Percentiles rank a stretch among this genome's conserved stretches.
Conservation (phyloP, 257 asterid species). For the Capsicum pubescens region DNA sequence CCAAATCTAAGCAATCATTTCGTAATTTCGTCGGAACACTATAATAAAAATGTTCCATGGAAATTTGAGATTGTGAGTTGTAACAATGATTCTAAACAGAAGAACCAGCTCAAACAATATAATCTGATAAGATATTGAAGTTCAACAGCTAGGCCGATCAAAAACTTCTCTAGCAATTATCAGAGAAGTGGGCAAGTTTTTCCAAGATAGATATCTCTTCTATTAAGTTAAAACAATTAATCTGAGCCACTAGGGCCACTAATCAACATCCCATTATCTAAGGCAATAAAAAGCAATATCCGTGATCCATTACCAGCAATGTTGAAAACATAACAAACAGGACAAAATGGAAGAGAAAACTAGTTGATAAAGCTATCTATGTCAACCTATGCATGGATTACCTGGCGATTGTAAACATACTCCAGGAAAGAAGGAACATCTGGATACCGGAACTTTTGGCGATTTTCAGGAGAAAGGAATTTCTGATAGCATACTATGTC, state of each 20-base stretch:
- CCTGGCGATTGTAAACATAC: constrained; percentile 97
- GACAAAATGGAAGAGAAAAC: constrained; percentile 7
- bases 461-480: constrained; percentile 59
- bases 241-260: not conserved
- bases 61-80: not conserved
- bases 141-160: not conserved
- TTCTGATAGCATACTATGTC: constrained; percentile 96
- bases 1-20: not conserved
- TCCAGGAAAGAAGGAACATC: constrained; percentile 89
- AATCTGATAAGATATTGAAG: not conserved
- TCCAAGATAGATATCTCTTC: not conserved
- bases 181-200: not conserved
- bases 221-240: constrained; percentile 18
- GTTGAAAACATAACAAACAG: not conserved
- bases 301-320: constrained; percentile 12
- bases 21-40: not conserved
- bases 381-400: constrained; percentile 21
- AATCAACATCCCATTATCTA: constrained; percentile 12
- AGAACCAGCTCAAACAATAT: not conserved
- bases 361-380: not conserved
- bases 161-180: not conserved
- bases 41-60: not conserved
- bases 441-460: constrained; percentile 64
- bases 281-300: not conserved
- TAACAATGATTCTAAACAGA: not conserved